Evolutionary conservation across 768 basidiomycete genomes (phyloP).

Genomic region (Leccinum broughii): DNA sequence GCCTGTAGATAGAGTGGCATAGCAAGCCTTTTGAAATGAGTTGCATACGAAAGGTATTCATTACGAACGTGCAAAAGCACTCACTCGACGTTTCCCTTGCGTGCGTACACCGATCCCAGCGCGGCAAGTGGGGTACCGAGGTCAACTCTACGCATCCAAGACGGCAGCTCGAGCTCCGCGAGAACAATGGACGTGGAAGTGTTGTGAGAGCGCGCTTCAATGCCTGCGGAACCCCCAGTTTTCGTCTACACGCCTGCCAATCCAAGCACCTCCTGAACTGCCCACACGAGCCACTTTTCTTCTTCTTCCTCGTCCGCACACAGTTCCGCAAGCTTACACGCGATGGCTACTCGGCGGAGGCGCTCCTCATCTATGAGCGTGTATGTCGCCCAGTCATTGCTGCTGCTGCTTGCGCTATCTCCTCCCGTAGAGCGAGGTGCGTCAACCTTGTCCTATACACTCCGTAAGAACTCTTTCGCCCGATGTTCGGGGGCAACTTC

Average conservation of each 20-base stretch:
- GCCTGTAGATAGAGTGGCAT: constrained; percentile 67
- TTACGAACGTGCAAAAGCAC: constrained; percentile 1
- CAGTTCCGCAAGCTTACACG: constrained; percentile 47
- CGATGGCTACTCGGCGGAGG: constrained; percentile 46
- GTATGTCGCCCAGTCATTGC: constrained; percentile 23
- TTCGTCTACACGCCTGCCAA: constrained; percentile 21
- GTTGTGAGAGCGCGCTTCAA: neutral
- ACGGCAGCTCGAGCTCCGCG: constrained; percentile 55
- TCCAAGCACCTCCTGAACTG: constrained; percentile 44
- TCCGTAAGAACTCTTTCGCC: constrained; percentile 28
- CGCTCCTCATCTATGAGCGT: constrained; percentile 37
- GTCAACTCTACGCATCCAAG: constrained; percentile 60
- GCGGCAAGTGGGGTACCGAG: constrained; percentile 69
- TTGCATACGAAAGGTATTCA: neutral
- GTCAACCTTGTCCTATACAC: constrained; percentile 23
- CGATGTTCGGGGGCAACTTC: constrained; percentile 41
- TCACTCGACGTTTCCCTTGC: constrained; percentile 49
- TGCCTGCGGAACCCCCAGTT: neutral
- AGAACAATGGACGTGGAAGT: constrained; percentile 33
- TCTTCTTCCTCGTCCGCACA: constrained; percentile 36
- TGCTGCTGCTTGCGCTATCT: constrained; percentile 3
- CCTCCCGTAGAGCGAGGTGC: neutral
- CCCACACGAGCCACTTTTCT: constrained; percentile 44
- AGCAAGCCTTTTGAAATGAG: constrained; percentile 47
- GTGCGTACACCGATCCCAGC: constrained; percentile 60